Conservation (phyloP, 176 grass and related monocot species). For the Triticum dicoccoides region DNA sequence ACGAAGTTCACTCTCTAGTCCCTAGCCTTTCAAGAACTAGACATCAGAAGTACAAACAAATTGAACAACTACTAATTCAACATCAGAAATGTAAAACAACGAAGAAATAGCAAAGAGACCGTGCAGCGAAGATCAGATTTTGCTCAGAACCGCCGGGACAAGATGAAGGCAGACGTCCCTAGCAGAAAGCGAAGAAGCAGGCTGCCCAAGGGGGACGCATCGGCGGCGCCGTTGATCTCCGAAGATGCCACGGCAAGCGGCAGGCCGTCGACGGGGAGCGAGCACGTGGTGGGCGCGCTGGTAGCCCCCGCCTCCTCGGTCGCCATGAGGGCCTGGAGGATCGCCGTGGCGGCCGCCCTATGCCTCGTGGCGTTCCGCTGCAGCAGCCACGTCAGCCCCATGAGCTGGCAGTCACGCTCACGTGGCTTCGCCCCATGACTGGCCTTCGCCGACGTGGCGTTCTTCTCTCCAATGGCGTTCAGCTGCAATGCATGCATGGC, state of each 20-base stretch:
- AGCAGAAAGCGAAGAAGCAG: not conserved
- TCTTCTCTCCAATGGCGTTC: conserved; percentile 14
- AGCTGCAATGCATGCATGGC: conserved; percentile 23
- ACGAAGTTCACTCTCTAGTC: not conserved
- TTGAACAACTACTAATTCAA: not conserved
- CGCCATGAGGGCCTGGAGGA: conserved; percentile 64
- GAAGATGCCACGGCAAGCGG: conserved; percentile 62
- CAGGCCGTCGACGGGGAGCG: conserved; percentile 35
- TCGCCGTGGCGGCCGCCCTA: conserved; percentile 40
- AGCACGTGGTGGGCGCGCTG: conserved; percentile 37
- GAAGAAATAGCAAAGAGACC: not conserved
- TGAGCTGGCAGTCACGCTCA: conserved; percentile 68
- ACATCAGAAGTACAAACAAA: not conserved
- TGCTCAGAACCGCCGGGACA: not conserved
- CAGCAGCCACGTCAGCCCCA: conserved; percentile 87
- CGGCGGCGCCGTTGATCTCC: conserved; percentile 44
- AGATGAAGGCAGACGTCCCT: not conserved
- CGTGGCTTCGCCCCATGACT: conserved; percentile 6
- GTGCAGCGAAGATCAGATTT: not conserved
- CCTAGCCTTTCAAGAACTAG: not conserved
- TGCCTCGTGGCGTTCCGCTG: conserved; percentile 55
- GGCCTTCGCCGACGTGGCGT: not conserved
- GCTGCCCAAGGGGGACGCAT: not conserved
- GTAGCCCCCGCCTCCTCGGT: conserved; percentile 39
- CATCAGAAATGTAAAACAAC: not conserved